These are phyloP conservation scores for Yamadazyma tumulicola DNA, from an alignment of 805 yeast genomes.

Conservation along the genomic window DNA sequence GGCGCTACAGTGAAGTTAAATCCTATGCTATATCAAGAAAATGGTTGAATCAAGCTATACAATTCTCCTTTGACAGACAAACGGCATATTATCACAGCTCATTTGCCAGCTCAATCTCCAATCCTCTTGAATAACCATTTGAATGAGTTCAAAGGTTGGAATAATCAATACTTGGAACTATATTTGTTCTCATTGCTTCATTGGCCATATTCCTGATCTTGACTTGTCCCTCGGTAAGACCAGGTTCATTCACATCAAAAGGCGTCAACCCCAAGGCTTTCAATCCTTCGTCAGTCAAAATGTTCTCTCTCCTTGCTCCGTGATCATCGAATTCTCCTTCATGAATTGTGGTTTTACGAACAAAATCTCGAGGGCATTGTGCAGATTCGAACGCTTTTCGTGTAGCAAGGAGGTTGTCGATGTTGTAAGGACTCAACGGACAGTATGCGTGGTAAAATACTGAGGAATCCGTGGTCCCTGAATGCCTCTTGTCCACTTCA, in stretches of 20 bases:
- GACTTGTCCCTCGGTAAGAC: conserved; percentile 22
- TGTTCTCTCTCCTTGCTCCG: conserved; percentile 16
- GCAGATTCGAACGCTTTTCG: conserved; percentile 7
- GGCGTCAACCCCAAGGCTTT: conserved; percentile 22
- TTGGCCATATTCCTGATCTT: conserved; percentile 22
- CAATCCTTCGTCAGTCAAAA: conserved; percentile 17
- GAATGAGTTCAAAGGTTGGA: too few species aligned
- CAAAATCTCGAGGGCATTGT: conserved; percentile 14
- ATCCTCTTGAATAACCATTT: too few species aligned
- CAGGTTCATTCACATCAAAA: conserved; percentile 19
- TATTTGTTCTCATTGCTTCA: conserved; percentile 11
- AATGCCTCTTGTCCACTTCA: conserved; percentile 36
- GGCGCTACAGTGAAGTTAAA: too few species aligned
- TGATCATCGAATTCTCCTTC: conserved; percentile 16
- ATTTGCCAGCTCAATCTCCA: too few species aligned
- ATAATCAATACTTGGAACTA: too few species aligned
- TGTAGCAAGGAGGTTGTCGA: conserved; percentile 11
- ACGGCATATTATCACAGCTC: too few species aligned
- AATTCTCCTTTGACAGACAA: too few species aligned
- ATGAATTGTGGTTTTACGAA: not conserved
- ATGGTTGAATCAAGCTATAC: too few species aligned
- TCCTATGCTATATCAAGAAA: too few species aligned
- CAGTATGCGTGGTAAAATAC: conserved; percentile 36
- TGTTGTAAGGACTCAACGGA: conserved; percentile 25
- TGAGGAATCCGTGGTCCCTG: conserved; percentile 31